Conservation (phyloP, 768 basidiomycete species). For the Boletus rubropictus region DNA sequence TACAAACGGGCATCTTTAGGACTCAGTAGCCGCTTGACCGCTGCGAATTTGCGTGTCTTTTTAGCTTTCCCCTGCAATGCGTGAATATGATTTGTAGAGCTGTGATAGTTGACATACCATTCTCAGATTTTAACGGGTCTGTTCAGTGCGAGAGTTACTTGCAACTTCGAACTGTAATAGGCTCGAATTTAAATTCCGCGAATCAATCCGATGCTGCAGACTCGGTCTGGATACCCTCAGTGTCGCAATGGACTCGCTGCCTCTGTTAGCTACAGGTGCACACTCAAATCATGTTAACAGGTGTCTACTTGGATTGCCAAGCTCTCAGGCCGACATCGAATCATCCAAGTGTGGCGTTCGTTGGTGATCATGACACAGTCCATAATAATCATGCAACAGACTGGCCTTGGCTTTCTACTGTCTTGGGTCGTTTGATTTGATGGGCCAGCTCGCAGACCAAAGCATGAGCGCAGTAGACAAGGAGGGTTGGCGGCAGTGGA, state of each 20-base stretch:
- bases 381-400: slow-evolving; percentile 36
- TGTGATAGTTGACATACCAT: slow-evolving; percentile 16
- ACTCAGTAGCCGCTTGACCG: slow-evolving; percentile 89
- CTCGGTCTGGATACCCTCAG: neutral
- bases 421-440: slow-evolving; percentile 75
- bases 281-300: slow-evolving; percentile 65
- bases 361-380: slow-evolving; percentile 12
- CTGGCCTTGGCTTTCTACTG: slow-evolving; percentile 87
- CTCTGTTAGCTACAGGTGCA: slow-evolving; percentile 37
- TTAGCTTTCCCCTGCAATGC: slow-evolving; percentile 72
- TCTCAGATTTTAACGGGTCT: neutral
- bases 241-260: slow-evolving; percentile 12
- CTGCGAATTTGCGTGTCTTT: slow-evolving; percentile 92
- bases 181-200: neutral
- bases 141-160: neutral
- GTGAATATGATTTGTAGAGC: neutral
- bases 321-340: slow-evolving; percentile 63
- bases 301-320: slow-evolving; percentile 67
- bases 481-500: slow-evolving; percentile 71
- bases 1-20: slow-evolving; percentile 91
- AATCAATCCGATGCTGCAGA: no score
- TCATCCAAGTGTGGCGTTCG: slow-evolving; percentile 52
- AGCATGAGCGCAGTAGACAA: slow-evolving; percentile 49
- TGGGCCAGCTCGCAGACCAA: slow-evolving; percentile 39
- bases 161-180: no score